phyloP scores from a whole-genome alignment of 768 basidiomycete species.

The Psilocybe azurescens region DNA sequence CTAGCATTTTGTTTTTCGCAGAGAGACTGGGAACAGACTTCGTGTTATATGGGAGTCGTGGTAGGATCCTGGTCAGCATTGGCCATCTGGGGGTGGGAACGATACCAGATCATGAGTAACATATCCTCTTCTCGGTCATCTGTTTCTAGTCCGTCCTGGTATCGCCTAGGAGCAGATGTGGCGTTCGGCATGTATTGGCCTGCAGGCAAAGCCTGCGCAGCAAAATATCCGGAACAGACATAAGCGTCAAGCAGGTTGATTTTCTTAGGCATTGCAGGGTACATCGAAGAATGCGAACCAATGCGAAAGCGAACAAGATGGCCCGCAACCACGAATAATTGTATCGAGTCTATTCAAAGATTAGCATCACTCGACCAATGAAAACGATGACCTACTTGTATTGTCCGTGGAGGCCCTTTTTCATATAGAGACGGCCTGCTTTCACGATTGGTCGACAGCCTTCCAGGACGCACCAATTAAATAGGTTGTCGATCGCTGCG shows the following conservation, averaged over 20 bases:
- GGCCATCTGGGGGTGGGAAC: slow-evolving; percentile 40
- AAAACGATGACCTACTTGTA: slow-evolving; percentile 65
- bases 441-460: slow-evolving; percentile 79
- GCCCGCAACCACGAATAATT: slow-evolving; percentile 78
- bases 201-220: slow-evolving; percentile 65
- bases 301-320: slow-evolving; percentile 77
- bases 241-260: slow-evolving; percentile 77
- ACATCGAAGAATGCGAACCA: slow-evolving; percentile 58
- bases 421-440: slow-evolving; percentile 74
- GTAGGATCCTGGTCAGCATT: slow-evolving; percentile 33
- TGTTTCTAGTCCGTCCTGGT: slow-evolving; percentile 88
- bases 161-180: slow-evolving; percentile 67
- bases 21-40: slow-evolving; percentile 54
- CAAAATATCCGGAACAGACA: slow-evolving; percentile 86
- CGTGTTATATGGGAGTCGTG: slow-evolving; percentile 30
- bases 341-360: slow-evolving; percentile 55
- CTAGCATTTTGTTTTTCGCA: slow-evolving; percentile 60
- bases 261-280: slow-evolving; percentile 57
- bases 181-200: slow-evolving; percentile 66
- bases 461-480: slow-evolving; percentile 88
- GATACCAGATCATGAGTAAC: slow-evolving; percentile 82
- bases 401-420: slow-evolving; percentile 72
- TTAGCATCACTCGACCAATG: background rate
- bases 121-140: slow-evolving; percentile 89
- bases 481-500: slow-evolving; percentile 66